phyloP scores from a whole-genome alignment of 192 early-diverging fungal genomes.

The Mortierella alpina region DNA sequence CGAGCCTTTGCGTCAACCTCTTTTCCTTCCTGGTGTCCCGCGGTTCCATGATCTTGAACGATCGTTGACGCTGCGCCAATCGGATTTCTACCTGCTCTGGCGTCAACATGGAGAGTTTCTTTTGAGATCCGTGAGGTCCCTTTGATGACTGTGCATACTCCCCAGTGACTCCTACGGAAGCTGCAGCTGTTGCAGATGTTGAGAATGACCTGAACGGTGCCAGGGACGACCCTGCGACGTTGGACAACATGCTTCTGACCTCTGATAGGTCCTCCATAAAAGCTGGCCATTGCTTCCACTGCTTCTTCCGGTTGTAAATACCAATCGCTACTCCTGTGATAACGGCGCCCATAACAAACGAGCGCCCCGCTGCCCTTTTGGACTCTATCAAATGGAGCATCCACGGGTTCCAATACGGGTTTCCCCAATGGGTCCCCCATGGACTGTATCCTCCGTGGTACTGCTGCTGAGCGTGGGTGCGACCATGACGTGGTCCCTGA shows the following conservation, averaged over 20 bases:
- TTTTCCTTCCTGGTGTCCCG: not conserved
- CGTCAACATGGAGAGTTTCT: conserved; percentile 25
- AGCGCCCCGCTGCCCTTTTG: not conserved
- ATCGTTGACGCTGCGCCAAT: conserved; percentile 29
- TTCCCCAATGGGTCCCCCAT: not conserved
- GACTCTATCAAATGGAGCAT: conserved; percentile 11
- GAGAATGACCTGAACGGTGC: not conserved
- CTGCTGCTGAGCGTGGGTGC: not conserved
- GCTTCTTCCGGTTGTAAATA: not conserved
- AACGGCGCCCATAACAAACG: not conserved
- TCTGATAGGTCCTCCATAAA: conserved; percentile 1
- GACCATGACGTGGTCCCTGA: not conserved
- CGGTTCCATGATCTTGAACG: conserved; percentile 4
- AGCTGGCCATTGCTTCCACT: not conserved
- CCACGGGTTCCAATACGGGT: not conserved
- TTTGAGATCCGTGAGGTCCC: not conserved
- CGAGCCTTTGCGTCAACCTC: not conserved
- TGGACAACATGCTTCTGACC: not conserved
- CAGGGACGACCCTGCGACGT: not conserved
- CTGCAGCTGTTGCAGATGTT: not conserved
- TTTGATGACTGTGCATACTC: not conserved
- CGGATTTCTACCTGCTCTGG: conserved; percentile 36
- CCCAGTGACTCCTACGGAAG: not conserved
- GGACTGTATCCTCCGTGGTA: not conserved
- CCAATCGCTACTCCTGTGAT: not conserved